phyloP scores from a whole-genome alignment of 2,329 filamentous ascomycete genomes.

The Coniochaeta sp. region DNA sequence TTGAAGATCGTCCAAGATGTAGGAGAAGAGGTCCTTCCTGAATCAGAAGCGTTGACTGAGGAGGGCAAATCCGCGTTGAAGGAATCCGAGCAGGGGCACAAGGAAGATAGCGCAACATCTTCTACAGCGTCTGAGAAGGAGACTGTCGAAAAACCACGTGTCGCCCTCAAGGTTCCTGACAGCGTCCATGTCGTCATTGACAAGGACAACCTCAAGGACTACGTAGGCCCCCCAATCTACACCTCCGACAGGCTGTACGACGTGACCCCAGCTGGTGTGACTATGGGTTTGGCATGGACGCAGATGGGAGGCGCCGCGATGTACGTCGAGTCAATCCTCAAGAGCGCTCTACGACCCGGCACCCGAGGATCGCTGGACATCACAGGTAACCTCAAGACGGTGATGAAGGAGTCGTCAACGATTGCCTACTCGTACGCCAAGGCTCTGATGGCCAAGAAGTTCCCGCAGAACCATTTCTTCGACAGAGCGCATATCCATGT shows the following conservation, averaged over 20 bases:
- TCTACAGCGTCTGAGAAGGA: conserved; percentile 45
- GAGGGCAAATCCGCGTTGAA: conserved; percentile 75
- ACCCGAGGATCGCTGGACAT: conserved; percentile 78
- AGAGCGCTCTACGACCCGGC: conserved; percentile 66
- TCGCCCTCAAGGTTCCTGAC: conserved; percentile 76
- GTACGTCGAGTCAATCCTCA: conserved; percentile 94
- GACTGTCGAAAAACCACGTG: conserved; percentile 62
- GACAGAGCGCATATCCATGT: conserved; percentile 92
- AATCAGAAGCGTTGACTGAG: conserved; percentile 74
- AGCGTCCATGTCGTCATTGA: conserved; percentile 77
- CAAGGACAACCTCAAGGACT: conserved; percentile 90
- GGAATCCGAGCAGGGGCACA: conserved; percentile 51
- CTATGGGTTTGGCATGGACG: conserved; percentile 98
- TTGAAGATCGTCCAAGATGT: conserved; percentile 95
- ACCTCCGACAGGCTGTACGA: conserved; percentile 95
- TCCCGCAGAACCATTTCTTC: conserved; percentile 89
- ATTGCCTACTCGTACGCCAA: conserved; percentile 98
- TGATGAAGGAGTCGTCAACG: conserved; percentile 95
- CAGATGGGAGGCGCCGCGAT: conserved; percentile 93
- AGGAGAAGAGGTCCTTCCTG: conserved; percentile 73
- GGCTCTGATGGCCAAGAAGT: conserved; percentile 74
- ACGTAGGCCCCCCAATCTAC: conserved; percentile 91
- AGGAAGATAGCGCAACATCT: conserved; percentile 16
- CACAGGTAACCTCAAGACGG: conserved; percentile 88
- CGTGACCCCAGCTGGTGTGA: conserved; percentile 83